Base-by-base conservation (phyloP, 495 filamentous ascomycete genomes). In the Penicillium simplicissimum region DNA sequence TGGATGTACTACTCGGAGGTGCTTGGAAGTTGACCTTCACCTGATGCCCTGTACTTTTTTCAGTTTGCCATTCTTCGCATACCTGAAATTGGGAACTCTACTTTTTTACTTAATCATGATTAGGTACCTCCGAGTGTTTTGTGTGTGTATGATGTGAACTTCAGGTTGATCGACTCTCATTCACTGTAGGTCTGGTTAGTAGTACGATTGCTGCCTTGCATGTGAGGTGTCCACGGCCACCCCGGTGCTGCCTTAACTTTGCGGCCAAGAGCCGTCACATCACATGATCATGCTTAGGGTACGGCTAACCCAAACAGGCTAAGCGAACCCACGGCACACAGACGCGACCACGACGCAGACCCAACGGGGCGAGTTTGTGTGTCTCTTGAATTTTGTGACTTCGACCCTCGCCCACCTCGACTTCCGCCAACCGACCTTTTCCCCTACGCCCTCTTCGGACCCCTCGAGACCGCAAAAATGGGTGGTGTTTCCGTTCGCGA, bases 401-500 rank as follows among this genome's bases (percentile, higher is more conserved):
- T 73, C 73, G 72, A 74, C 74, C 70, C 73, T 72, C 28, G 73
- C 72, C 70, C 69, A 70, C 67, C 69, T 69, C 76, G 71, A 75
- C 65, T 57, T 67, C 62, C 75, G 74, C 71, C 69, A 71, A 71
- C 71, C 75, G 72, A 69, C 72, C 61, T 69, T 67, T 69, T 66
- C 66, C 72, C 71, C 71, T 66, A 64, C 65, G 67, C 68, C 69
- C 66, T 70, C 70, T 71, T 73, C 71, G 68, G 67, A 65, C 73
- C 69, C 71, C 72, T 65, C 76, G 82, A 55, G 53, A 55, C 82
- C 83, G 85, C 83, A 80, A 91, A 82, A 74, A 94, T 94, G 90
- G 84, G 88, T 81, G 90, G 90, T 82, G 86, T 91, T 79, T 87
- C 84, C 73, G 90, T 94, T 80, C 91, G 90, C 79, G 90, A 94